Evolutionary conservation across 345 rosid species (phyloP).

Genomic region (Excoecaria cochinchinensis): DNA sequence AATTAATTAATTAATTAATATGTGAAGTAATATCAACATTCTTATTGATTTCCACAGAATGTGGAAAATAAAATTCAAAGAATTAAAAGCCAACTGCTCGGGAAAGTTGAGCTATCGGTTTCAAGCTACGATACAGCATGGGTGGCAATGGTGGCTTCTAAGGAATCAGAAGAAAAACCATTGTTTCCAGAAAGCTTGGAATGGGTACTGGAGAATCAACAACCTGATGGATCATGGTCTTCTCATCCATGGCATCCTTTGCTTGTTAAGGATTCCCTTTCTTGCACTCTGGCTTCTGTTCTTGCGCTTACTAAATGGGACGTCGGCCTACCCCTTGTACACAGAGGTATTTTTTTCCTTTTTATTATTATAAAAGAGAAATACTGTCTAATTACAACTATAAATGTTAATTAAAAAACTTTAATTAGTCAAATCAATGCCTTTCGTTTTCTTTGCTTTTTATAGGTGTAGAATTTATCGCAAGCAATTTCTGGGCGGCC

Average conservation of each 20-base stretch:
- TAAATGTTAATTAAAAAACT: too few relatives aligned
- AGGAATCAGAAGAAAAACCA: neutral
- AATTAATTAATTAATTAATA: too few relatives aligned
- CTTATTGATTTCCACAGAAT: too few relatives aligned
- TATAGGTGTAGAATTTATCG: neutral
- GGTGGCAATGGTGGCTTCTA: neutral
- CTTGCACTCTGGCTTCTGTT: constrained; percentile 1
- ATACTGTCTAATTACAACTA: too few relatives aligned
- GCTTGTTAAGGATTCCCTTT: neutral
- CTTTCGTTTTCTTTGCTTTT: too few relatives aligned
- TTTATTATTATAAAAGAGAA: too few relatives aligned
- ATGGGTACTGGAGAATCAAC: neutral
- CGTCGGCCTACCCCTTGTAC: neutral
- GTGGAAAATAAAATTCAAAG: too few relatives aligned
- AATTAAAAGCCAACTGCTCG: too few relatives aligned
- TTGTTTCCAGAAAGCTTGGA: constrained; percentile 1
- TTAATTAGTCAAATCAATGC: too few relatives aligned
- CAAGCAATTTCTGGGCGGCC: neutral
- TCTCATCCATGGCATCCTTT: neutral
- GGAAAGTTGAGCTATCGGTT: too few relatives aligned
- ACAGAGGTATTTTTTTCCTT: neutral
- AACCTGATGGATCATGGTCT: neutral
- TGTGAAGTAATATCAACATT: too few relatives aligned
- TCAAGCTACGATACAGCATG: constrained; percentile 1
- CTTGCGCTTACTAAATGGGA: neutral